A percentile compares a stretch with the other conserved stretches of the same genome.
Conservation (phyloP, 2,329 filamentous ascomycete species). For the Ophiocordyceps camponoti-floridani region DNA sequence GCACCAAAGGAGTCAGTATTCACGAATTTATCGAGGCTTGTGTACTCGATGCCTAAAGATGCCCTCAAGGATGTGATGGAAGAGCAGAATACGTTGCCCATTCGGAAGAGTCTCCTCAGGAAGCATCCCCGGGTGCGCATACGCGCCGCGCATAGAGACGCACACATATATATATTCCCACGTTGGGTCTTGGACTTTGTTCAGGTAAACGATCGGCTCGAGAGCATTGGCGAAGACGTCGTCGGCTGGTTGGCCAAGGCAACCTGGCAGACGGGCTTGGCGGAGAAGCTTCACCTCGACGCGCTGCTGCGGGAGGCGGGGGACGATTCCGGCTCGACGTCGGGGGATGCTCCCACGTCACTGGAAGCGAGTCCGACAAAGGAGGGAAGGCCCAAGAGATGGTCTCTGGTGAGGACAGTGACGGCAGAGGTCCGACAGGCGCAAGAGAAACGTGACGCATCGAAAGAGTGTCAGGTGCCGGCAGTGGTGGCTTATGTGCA, state of each 20-base stretch:
- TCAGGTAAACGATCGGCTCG: constrained; percentile 59
- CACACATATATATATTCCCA: constrained; percentile 89
- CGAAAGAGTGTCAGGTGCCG: constrained; percentile 29
- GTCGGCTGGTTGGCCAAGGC: constrained; percentile 93
- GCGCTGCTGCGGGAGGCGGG: constrained; percentile 33
- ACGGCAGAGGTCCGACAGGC: not conserved
- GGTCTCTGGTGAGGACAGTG: not conserved
- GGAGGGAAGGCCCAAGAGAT: constrained; percentile 1
- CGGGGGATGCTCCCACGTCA: constrained; percentile 11
- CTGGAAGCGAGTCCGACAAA: constrained; percentile 7
- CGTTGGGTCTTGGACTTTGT: constrained; percentile 81
- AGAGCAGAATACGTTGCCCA: constrained; percentile 51
- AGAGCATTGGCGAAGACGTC: constrained; percentile 81
- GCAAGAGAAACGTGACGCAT: not conserved
- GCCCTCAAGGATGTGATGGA: constrained; percentile 72
- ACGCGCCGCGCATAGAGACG: constrained; percentile 70
- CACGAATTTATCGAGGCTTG: constrained; percentile 54
- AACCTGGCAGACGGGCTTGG: constrained; percentile 70
- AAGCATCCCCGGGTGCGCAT: constrained; percentile 62
- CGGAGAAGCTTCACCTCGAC: constrained; percentile 57
- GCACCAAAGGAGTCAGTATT: constrained; percentile 42
- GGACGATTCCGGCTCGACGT: constrained; percentile 17
- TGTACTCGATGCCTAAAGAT: constrained; percentile 77
- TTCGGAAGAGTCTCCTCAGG: constrained; percentile 60
- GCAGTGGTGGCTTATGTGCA: constrained; percentile 73